Base-by-base conservation (phyloP, 2,329 filamentous ascomycete genomes). In the Microsporum canis region DNA sequence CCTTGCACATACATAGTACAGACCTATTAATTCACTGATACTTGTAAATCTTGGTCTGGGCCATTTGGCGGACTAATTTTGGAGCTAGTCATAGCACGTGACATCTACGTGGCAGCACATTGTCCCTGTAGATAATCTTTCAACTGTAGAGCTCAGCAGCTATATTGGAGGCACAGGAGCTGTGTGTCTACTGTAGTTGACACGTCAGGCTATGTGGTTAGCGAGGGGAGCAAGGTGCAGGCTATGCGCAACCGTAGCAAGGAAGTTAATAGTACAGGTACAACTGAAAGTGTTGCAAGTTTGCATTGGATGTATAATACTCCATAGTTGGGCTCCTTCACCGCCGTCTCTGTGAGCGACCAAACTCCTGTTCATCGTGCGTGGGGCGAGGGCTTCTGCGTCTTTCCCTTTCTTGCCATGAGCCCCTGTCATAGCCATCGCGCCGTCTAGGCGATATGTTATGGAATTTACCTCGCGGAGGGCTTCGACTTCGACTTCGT, bases 401-500 rank as follows among this genome's bases (percentile, higher is more conserved):
- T 57, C 62, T 59, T 45, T 62, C 60, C 33, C 62, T 60, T 34
- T 61, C 60, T 29, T 39, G 56, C 27, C 49, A 10, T 29, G 17
- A 6, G 39, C 49, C 43, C 17, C 43, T 31, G 36, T 33, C 31
- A 47, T 53, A 64, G 53, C 64, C 63, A 27, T 76, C 72, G 36
- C 72, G 67, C 51, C 71, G 73, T 63, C 72, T 41, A 3, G 51
- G 36, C 12, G 62, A 60, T 70, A 69, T 72, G 71, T 68, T 68
- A 12, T 65, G 69, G 61, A 68, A 65, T 36, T 67, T 65, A 55
- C 63, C 63, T 47, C 68, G 68, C 71, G 72, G 78, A 58, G 78
- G 79, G 63, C 76, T 82, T 55, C 51, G 51, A 36, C 45, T 51
- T 63, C 74, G 76, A 67, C 75, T 79, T 31, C 74, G 71, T 60